Base-by-base conservation (phyloP, 1,284 basidiomycete species). In the Mycena citricolor region DNA sequence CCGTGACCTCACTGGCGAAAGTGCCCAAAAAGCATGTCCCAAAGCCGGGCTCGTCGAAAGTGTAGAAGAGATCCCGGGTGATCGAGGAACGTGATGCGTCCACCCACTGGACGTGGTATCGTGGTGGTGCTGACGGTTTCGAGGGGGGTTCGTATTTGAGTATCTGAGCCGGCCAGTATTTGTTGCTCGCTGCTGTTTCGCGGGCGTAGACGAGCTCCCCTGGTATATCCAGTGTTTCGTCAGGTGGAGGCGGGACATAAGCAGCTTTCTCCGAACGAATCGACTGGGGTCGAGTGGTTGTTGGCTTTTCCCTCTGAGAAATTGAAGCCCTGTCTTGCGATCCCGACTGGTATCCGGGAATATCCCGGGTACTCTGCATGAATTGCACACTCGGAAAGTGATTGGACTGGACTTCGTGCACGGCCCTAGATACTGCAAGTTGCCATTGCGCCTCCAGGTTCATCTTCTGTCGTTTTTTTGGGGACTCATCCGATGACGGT, bases 131-230 rank as follows among this genome's bases (percentile, higher is more conserved):
- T 8, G 58, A 54, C 1, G 60, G 60, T 12, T 63, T 64, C 30
- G 54, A 58, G 5, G 79, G 70, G n/a, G 70, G 67, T 19, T 77
- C 47, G 54, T 81, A 85, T 3, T 55, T 64, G n/a, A 79, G 56
- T 32, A 88, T 62, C 57, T 68, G 65, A 2, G 80, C 85, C 5
- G 85, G 83, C 85, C 85, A 88, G 54, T 79, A 83, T 17, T 61
- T 52, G 2, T 60, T 62, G n/a, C 51, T 53, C 8, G 52, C 56
- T 38, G 56, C 65, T 17, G 63, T 66, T 26, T 75, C 75, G 31
- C 66, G 60, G 8, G 80, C 79, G 8, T 86, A 64, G 2, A 87
- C 63, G 1, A 77, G 62, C 58, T 88, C 85, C 2, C 83, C 85
- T 4, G 84, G 83, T 31, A 86, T 75, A 10, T 71, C 61, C 14